These are phyloP conservation scores for Lophiostoma macrostomum DNA, from an alignment of 495 filamentous ascomycete genomes.

Conservation along the genomic window DNA sequence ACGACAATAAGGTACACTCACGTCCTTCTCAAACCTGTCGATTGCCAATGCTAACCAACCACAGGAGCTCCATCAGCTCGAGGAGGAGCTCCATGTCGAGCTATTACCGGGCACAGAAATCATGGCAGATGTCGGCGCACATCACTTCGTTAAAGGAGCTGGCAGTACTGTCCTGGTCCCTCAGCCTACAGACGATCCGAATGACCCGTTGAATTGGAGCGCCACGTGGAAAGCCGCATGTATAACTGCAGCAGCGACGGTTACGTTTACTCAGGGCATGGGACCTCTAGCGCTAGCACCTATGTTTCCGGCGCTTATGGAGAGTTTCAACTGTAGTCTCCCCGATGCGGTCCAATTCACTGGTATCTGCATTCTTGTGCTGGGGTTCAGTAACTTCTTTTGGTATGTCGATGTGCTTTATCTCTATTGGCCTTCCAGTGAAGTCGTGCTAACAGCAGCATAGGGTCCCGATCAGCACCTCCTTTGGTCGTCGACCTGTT, in stretches of 20 bases:
- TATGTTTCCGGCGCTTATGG: slow-evolving; percentile 55
- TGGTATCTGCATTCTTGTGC: slow-evolving; percentile 59
- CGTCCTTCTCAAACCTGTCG: slow-evolving; percentile 5
- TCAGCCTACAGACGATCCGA: slow-evolving; percentile 46
- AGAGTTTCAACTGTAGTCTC: slow-evolving; percentile 54
- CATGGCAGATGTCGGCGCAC: slow-evolving; percentile 54
- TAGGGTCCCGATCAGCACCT: slow-evolving; percentile 59
- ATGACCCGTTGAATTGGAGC: slow-evolving; percentile 39
- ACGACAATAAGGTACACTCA: slow-evolving; percentile 31
- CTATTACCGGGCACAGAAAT: slow-evolving; percentile 63
- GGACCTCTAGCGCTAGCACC: slow-evolving; percentile 59
- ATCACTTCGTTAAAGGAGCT: slow-evolving; percentile 58
- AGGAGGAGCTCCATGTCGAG: slow-evolving; percentile 48
- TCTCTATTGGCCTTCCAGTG: background rate
- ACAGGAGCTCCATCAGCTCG: slow-evolving; percentile 39
- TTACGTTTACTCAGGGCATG: slow-evolving; percentile 57
- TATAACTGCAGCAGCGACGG: slow-evolving; percentile 47
- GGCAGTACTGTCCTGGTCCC: slow-evolving; percentile 50
- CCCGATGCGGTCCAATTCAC: slow-evolving; percentile 52
- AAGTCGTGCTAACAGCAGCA: background rate
- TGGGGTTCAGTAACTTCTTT: slow-evolving; percentile 64
- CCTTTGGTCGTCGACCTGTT: slow-evolving; percentile 58
- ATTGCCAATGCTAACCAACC: background rate
- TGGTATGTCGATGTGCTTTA: slow-evolving; percentile 28
- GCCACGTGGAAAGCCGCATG: slow-evolving; percentile 35